A percentile compares a stretch with the other conserved stretches of the same genome.
Evolutionary conservation across 2,329 filamentous ascomycete genomes (phyloP).

Genomic region (Xylariaceae sp.): DNA sequence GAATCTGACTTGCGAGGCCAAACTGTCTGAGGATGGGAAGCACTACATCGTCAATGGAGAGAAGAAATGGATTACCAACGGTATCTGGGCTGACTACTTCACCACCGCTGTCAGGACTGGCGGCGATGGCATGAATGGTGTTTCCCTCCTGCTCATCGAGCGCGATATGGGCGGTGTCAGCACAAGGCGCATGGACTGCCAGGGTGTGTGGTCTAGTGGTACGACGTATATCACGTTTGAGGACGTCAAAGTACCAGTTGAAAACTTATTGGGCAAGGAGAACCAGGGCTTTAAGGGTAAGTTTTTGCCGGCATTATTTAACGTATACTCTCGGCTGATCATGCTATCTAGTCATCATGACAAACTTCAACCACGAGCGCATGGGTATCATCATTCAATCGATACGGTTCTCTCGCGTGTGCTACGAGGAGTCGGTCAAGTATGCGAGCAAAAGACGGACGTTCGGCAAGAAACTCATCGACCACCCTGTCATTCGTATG

Average conservation of each 20-base stretch:
- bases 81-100: constrained; percentile 95
- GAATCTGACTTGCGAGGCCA: constrained; percentile 92
- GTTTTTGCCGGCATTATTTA: constrained; percentile 5
- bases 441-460: constrained; percentile 97
- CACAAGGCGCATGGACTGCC: constrained; percentile 95
- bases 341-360: constrained; percentile 75
- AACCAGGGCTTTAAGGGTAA: constrained; percentile 90
- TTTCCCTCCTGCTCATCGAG: constrained; percentile 89
- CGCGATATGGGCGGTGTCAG: constrained; percentile 77
- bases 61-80: constrained; percentile 99
- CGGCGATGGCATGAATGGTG: constrained; percentile 83
- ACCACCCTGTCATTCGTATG: constrained; percentile 94
- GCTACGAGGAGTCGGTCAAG: constrained; percentile 93
- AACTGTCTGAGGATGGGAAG: constrained; percentile 91
- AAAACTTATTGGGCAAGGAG: constrained; percentile 96
- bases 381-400: constrained; percentile 99
- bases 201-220: constrained; percentile 91
- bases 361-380: constrained; percentile 99
- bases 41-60: constrained; percentile 99
- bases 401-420: constrained; percentile 90
- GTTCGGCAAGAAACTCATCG: constrained; percentile 93
- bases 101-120: constrained; percentile 93
- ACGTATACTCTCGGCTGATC: not conserved
- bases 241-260: constrained; percentile 98
- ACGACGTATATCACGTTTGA: constrained; percentile 98